phyloP scores from a whole-genome alignment of 2,329 filamentous ascomycete genomes.

The Pseudofabraea citricarpa region DNA sequence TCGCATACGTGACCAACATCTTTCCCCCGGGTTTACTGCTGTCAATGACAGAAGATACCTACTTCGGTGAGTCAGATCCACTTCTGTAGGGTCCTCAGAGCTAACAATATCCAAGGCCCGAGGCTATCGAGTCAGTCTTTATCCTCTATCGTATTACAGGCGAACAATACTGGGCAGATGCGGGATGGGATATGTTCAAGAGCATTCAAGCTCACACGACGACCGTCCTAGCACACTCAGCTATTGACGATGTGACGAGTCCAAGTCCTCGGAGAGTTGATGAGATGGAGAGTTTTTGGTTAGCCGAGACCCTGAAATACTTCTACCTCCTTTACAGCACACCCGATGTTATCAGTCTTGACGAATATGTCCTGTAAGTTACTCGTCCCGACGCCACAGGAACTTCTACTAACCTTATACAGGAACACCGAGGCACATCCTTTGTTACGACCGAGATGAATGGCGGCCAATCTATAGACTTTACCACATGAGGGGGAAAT shows the following conservation, averaged over 20 bases:
- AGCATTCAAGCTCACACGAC: constrained; percentile 37
- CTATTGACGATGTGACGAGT: constrained; percentile 34
- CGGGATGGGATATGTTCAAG: constrained; percentile 44
- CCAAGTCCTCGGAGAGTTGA: constrained; percentile 33
- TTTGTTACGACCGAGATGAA: too few species aligned
- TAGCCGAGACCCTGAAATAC: constrained; percentile 65
- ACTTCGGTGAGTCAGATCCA: constrained; percentile 26
- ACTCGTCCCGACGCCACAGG: too few species aligned
- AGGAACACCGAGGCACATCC: too few species aligned
- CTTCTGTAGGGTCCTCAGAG: too few species aligned
- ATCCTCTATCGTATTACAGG: constrained; percentile 41
- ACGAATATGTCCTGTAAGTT: constrained; percentile 50
- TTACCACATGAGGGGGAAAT: too few species aligned
- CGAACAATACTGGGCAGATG: constrained; percentile 31
- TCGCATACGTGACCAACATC: constrained; percentile 8
- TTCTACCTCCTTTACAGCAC: constrained; percentile 48
- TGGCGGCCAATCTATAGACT: too few species aligned
- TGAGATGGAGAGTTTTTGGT: constrained; percentile 56
- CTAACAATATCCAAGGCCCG: too few species aligned
- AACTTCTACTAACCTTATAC: too few species aligned
- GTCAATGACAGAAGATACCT: constrained; percentile 21
- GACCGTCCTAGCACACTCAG: constrained; percentile 37
- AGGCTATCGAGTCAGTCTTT: constrained; percentile 65
- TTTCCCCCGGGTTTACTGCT: constrained; percentile 18
- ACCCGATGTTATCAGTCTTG: constrained; percentile 49